phyloP scores from a whole-genome alignment of 768 basidiomycete genomes.

The Megacollybia marginata region DNA sequence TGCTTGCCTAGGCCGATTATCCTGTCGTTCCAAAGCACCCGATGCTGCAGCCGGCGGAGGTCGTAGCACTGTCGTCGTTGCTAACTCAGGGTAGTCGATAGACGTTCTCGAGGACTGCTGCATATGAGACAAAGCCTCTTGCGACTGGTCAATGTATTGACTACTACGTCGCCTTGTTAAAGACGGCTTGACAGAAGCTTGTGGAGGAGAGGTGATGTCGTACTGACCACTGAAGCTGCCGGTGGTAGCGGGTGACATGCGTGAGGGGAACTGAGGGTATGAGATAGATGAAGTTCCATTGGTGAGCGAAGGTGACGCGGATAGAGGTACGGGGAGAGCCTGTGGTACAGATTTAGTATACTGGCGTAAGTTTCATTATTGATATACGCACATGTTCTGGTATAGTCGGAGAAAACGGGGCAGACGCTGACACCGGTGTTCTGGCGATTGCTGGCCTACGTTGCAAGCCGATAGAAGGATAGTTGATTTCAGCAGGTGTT shows the following conservation, averaged over 20 bases:
- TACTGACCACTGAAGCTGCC: slow-evolving; percentile 23
- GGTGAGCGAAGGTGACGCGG: neutral
- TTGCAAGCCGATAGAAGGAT: slow-evolving; percentile 6
- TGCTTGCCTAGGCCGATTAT: slow-evolving; percentile 34
- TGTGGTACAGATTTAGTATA: neutral
- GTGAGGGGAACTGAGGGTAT: slow-evolving; percentile 4
- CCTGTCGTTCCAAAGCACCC: slow-evolving; percentile 65
- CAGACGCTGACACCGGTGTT: slow-evolving; percentile 19
- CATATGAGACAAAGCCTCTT: slow-evolving; percentile 48
- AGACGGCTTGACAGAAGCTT: slow-evolving; percentile 78
- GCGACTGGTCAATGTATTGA: slow-evolving; percentile 76
- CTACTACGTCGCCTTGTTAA: slow-evolving; percentile 64
- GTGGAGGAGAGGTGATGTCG: slow-evolving; percentile 64
- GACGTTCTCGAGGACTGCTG: slow-evolving; percentile 32
- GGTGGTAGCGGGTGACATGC: slow-evolving; percentile 8
- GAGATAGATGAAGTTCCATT: slow-evolving; percentile 3
- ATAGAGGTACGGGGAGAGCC: neutral
- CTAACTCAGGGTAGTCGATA: slow-evolving; percentile 79
- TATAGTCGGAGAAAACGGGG: slow-evolving; percentile 39
- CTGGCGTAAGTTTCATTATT: neutral
- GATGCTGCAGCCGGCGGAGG: slow-evolving; percentile 77
- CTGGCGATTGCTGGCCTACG: slow-evolving; percentile 11
- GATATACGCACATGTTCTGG: slow-evolving; percentile 39
- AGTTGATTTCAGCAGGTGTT: slow-evolving; percentile 31
- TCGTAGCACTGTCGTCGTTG: slow-evolving; percentile 52